Percentiles rank a stretch among this genome's conserved stretches.
Conservation (phyloP, 2,329 filamentous ascomycete species). For the Fusarium temperatum region DNA sequence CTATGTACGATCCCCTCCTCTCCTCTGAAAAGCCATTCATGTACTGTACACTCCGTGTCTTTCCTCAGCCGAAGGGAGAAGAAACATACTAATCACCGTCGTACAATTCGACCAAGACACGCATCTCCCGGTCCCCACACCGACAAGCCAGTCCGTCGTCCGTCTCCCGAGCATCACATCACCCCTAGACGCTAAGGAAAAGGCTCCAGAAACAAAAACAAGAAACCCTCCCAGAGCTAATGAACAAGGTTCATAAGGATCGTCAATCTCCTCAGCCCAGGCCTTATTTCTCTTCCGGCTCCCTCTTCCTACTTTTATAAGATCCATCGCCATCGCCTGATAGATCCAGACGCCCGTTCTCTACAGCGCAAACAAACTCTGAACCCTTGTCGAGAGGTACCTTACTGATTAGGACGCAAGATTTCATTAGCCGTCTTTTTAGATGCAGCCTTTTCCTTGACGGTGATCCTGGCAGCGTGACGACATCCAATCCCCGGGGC, state of each 20-base stretch:
- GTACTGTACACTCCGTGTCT: not conserved
- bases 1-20: not conserved
- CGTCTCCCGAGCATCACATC: conserved; percentile 31
- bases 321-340: not conserved
- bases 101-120: conserved; percentile 20
- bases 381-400: not conserved
- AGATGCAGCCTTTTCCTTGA: conserved; percentile 22
- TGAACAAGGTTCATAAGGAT: conserved; percentile 23
- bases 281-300: not conserved
- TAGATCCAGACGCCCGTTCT: not conserved
- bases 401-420: conserved; percentile 8
- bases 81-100: conserved; percentile 8
- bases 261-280: conserved; percentile 16
- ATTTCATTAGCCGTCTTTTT: conserved; percentile 22
- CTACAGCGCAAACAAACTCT: not conserved
- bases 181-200: conserved; percentile 27
- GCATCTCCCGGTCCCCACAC: conserved; percentile 18
- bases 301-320: not conserved
- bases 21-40: not conserved
- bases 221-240: conserved; percentile 21
- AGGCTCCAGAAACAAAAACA: conserved; percentile 33
- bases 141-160: conserved; percentile 5
- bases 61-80: conserved; percentile 2
- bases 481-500: conserved; percentile 22
- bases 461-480: conserved; percentile 29